phyloP scores from a whole-genome alignment of 306 rosid genomes.

The Prunus kanzakura region DNA sequence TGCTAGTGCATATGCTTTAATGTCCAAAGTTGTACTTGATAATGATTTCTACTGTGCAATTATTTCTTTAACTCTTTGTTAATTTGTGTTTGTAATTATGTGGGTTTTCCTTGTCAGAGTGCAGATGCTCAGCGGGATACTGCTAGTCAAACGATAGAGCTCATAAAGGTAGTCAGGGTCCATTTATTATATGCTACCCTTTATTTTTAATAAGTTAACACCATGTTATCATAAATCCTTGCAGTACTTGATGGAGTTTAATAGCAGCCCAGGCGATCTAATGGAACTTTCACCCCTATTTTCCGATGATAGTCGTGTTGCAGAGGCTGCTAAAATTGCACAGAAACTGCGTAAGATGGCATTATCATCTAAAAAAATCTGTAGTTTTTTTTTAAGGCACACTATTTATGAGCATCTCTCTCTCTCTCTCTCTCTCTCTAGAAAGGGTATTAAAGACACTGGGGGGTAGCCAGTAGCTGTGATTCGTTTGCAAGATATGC shows the following conservation, averaged over 20 bases:
- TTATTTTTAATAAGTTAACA: slow-evolving; percentile 29
- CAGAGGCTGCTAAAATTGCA: slow-evolving; percentile 97
- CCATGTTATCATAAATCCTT: slow-evolving; percentile 33
- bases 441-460: not conserved
- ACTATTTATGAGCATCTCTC: not conserved
- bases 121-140: slow-evolving; percentile 99
- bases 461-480: not conserved
- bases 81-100: slow-evolving; percentile 30
- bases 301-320: slow-evolving; percentile 98
- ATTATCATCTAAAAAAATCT: slow-evolving; percentile 14
- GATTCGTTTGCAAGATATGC: not conserved
- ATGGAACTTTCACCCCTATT: slow-evolving; percentile 99
- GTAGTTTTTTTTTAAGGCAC: not conserved
- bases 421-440: not conserved
- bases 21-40: slow-evolving; percentile 9
- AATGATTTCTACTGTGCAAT: slow-evolving; percentile 9
- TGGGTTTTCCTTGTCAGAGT: slow-evolving; percentile 63
- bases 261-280: slow-evolving; percentile 97
- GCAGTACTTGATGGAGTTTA: slow-evolving; percentile 99
- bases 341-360: slow-evolving; percentile 86
- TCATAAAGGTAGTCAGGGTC: slow-evolving; percentile 65
- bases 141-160: slow-evolving; percentile 96
- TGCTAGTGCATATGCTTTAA: slow-evolving; percentile 18
- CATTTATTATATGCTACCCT: slow-evolving; percentile 22
- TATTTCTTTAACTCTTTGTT: slow-evolving; percentile 12